Evolutionary conservation across 2,329 filamentous ascomycete species (phyloP), one percentile per base, ranked within the genome.

Genomic region (Penicillium sp.): DNA sequence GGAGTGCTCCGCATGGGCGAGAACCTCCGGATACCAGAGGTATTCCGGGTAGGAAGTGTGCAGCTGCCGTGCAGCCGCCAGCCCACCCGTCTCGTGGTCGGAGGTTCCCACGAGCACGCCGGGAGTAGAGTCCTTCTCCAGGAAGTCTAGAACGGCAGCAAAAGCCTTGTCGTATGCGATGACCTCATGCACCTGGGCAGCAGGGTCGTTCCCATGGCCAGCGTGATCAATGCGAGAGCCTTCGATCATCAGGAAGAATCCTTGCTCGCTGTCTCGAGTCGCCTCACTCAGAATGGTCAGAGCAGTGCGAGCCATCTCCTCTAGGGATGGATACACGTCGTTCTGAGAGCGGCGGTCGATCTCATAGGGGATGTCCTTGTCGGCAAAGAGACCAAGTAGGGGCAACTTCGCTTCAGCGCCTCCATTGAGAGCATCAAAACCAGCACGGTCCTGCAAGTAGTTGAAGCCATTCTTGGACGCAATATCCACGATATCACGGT

Each of bases 191-290:
- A 91, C 87, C 59, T 93, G 87, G 1, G 87, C 85, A 7, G 84
- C 86, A 0, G 87, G 86, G 55, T 93, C 87, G 54, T 93, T 93
- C 48, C 78, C 79, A 61, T 93, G 87, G 5, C 89, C 93, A 3
- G 93, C 91, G 62, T 98, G 93, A 59, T 98, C 93, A 56, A 98
- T 97, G 28, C 93, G 79, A 56, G 87, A 94, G 4, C 90, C 93
- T 67, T 98, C 93, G 46, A 98, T 94, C 91, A 98, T 95, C 55
- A 98, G 74, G 69, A 98, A 98, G 74, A 97, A 98, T 4, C 93
- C 93, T 66, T 94, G 82, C 28, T 97, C 88, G 47, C 80, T 88
- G 59, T 90, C 75, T 58, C 79, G 75, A 0, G 93, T 96, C 0
- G 90, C 93, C 43, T 82, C 81, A 47, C 85, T 84, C 16, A 98